A percentile compares a stretch with the other conserved stretches of the same genome.
These are phyloP conservation scores for Hyaloraphidium curvatum DNA, from an alignment of 192 early-diverging fungal genomes.

Conservation along the genomic window DNA sequence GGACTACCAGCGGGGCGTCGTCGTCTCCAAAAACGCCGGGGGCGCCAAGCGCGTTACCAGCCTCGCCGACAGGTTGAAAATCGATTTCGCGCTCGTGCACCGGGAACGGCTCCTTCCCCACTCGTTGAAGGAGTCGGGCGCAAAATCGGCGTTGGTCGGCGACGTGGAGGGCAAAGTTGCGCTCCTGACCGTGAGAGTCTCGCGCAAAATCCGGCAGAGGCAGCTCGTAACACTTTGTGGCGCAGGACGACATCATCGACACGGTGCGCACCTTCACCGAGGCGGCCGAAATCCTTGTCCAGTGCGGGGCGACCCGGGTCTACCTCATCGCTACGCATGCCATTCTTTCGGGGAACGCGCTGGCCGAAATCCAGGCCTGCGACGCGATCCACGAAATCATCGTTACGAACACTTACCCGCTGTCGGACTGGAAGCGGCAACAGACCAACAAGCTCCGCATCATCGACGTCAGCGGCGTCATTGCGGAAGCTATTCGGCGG, in stretches of 20 bases:
- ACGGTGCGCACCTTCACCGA: slow-evolving; percentile 74
- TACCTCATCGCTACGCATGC: slow-evolving; percentile 90
- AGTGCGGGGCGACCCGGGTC: slow-evolving; percentile 64
- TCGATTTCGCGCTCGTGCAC: slow-evolving; percentile 94
- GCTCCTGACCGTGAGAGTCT: slow-evolving; percentile 16
- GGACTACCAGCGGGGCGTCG: slow-evolving; percentile 38
- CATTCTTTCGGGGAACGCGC: slow-evolving; percentile 70
- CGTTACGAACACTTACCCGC: slow-evolving; percentile 81
- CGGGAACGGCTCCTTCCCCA: slow-evolving; percentile 42
- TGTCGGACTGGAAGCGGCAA: slow-evolving; percentile 42
- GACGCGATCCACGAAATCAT: slow-evolving; percentile 55
- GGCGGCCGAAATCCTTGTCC: slow-evolving; percentile 73
- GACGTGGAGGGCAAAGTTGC: slow-evolving; percentile 27
- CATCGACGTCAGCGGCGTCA: slow-evolving; percentile 74
- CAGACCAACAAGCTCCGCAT: slow-evolving; percentile 55
- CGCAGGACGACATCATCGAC: slow-evolving; percentile 86
- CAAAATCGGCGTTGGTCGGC: slow-evolving; percentile 32
- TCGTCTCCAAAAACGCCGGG: slow-evolving; percentile 89
- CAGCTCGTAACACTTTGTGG: not conserved
- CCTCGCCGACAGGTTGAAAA: slow-evolving; percentile 77
- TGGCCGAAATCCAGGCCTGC: slow-evolving; percentile 67
- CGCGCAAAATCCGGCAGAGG: not conserved
- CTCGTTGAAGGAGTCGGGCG: slow-evolving; percentile 11
- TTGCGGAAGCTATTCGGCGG: slow-evolving; percentile 83
- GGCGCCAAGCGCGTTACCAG: slow-evolving; percentile 88